A percentile compares a stretch with the other conserved stretches of the same genome.
These are phyloP conservation scores for Chlorella sp. DNA, from an alignment of 139 green algal species.

Conservation along the genomic window DNA sequence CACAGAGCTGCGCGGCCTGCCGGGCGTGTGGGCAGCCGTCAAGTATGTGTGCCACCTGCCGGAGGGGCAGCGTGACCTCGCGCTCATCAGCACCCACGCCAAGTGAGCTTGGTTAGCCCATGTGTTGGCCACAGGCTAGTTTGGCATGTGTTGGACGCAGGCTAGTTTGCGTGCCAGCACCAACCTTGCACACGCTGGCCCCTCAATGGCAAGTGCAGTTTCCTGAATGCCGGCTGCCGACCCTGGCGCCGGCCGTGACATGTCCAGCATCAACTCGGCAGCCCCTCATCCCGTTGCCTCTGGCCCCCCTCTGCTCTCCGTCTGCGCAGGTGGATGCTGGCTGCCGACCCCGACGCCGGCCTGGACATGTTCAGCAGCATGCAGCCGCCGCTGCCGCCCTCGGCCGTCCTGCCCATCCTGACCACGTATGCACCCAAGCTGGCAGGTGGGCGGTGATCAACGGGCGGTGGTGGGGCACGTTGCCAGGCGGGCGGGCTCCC, in stretches of 20 bases:
- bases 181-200: too few relatives aligned
- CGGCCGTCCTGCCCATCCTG: slow-evolving; percentile 71
- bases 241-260: too few relatives aligned
- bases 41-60: slow-evolving; percentile 65
- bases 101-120: slow-evolving; percentile 5
- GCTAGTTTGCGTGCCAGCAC: too few relatives aligned
- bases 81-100: slow-evolving; percentile 58
- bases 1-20: slow-evolving; percentile 72
- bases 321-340: slow-evolving; percentile 76
- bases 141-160: too few relatives aligned
- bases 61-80: slow-evolving; percentile 31
- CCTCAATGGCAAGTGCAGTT: too few relatives aligned
- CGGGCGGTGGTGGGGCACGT: too few relatives aligned
- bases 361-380: slow-evolving; percentile 79
- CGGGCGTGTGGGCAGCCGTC: slow-evolving; percentile 88
- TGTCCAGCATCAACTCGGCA: too few relatives aligned
- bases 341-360: slow-evolving; percentile 78
- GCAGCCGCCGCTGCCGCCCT: slow-evolving; percentile 62
- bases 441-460: slow-evolving; percentile 21
- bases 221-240: too few relatives aligned
- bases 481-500: too few relatives aligned
- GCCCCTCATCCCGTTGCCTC: too few relatives aligned
- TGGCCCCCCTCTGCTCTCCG: not conserved
- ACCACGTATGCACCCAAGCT: slow-evolving; percentile 36
- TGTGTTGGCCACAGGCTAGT: too few relatives aligned